These are phyloP conservation scores for Penicillium corylophilum DNA, from an alignment of 2,329 filamentous ascomycete genomes.

Conservation along the genomic window DNA sequence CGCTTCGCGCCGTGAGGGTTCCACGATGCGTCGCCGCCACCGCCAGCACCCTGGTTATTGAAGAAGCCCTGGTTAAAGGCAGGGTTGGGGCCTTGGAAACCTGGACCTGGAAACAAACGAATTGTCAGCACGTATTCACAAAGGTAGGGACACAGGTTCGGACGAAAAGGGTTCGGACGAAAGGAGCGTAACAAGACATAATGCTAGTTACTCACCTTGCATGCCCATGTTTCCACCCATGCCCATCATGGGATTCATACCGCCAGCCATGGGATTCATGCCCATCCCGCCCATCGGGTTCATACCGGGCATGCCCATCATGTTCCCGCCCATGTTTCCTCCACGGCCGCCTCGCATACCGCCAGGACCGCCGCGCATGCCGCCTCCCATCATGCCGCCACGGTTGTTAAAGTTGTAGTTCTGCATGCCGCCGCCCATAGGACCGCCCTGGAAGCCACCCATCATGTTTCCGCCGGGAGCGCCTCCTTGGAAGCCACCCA, in stretches of 20 bases:
- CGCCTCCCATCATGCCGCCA: conserved; percentile 55
- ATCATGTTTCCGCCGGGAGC: conserved; percentile 50
- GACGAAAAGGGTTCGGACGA: background rate
- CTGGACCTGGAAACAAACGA: conserved; percentile 36
- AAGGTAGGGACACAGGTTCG: conserved; percentile 20
- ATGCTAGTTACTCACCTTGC: conserved; percentile 42
- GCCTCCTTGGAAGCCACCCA: conserved; percentile 52
- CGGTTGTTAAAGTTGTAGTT: conserved; percentile 52
- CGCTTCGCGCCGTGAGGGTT: conserved; percentile 81
- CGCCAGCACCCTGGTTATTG: conserved; percentile 47
- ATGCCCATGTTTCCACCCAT: conserved; percentile 51
- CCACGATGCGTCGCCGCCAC: conserved; percentile 63
- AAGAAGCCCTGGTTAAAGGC: conserved; percentile 46
- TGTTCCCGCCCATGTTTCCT: conserved; percentile 58
- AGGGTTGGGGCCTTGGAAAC: conserved; percentile 66
- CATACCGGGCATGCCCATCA: conserved; percentile 56
- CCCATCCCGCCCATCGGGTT: conserved; percentile 53
- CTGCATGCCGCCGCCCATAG: conserved; percentile 54
- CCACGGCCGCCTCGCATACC: conserved; percentile 59
- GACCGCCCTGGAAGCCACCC: conserved; percentile 42
- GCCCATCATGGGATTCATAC: conserved; percentile 60
- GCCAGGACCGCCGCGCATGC: conserved; percentile 55
- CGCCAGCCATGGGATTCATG: conserved; percentile 54
- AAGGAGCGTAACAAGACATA: background rate
- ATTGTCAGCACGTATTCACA: background rate